Percentiles rank a stretch among this genome's conserved stretches.
Evolutionary conservation across 768 basidiomycete species (phyloP).

Genomic region (Pholiota conissans): DNA sequence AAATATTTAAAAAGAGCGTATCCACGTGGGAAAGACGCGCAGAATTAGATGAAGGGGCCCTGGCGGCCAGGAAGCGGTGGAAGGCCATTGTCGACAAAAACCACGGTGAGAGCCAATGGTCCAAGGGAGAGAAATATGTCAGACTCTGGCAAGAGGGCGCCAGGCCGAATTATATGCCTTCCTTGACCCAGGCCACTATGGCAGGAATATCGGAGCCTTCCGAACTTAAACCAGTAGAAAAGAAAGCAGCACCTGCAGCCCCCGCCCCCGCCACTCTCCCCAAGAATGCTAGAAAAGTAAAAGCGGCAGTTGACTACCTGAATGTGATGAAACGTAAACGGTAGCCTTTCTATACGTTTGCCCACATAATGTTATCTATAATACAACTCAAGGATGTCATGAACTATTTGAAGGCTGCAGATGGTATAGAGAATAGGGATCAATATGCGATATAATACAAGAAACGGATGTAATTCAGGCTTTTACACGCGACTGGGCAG

Average conservation of each 20-base stretch:
- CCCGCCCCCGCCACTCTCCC: too few relatives aligned
- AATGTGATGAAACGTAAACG: background rate
- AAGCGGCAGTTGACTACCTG: background rate
- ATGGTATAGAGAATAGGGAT: conserved; percentile 5
- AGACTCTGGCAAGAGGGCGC: conserved; percentile 71
- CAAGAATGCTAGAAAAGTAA: too few relatives aligned
- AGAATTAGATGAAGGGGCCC: conserved; percentile 57
- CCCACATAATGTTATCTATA: background rate
- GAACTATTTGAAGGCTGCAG: background rate
- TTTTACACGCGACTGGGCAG: conserved; percentile 70
- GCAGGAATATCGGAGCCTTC: background rate
- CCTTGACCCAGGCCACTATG: conserved; percentile 31
- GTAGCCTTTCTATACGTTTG: background rate
- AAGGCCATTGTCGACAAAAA: conserved; percentile 58
- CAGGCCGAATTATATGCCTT: conserved; percentile 64
- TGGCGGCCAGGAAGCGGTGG: conserved; percentile 76
- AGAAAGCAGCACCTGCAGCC: background rate
- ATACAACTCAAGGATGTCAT: background rate
- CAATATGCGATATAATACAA: conserved; percentile 19
- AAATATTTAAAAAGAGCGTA: conserved; percentile 61
- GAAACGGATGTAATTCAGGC: conserved; percentile 22
- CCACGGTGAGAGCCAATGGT: conserved; percentile 55
- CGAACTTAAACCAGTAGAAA: background rate
- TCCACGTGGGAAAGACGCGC: conserved; percentile 58
- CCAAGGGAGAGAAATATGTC: conserved; percentile 72